Percentiles rank a stretch among this genome's conserved stretches.
Evolutionary conservation across 805 yeast genomes (phyloP).

Genomic region (Candida bentonensis): DNA sequence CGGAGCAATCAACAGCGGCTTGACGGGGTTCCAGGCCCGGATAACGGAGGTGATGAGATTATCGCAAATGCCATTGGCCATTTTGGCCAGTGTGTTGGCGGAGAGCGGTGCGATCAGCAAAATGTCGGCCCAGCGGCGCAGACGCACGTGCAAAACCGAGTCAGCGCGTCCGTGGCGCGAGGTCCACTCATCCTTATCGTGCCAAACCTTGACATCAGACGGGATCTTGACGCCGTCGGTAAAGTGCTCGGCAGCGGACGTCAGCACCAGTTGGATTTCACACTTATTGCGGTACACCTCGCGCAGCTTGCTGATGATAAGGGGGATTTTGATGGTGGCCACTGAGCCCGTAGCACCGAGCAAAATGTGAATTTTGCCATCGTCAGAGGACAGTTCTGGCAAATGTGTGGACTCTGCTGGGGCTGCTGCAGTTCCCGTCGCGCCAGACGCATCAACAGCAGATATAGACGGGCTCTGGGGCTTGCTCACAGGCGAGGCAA

Average conservation of each 20-base stretch:
- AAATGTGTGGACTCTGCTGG: neutral
- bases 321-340: constrained; percentile 86
- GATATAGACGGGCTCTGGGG: neutral
- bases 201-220: constrained; percentile 71
- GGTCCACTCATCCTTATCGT: constrained; percentile 87
- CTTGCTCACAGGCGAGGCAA: neutral
- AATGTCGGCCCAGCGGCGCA: constrained; percentile 94
- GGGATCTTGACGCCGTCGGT: constrained; percentile 19
- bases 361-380: constrained; percentile 73
- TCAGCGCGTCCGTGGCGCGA: constrained; percentile 67
- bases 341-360: constrained; percentile 94
- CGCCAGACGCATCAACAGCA: neutral
- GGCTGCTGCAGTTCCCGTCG: neutral
- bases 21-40: constrained; percentile 92
- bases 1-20: constrained; percentile 82
- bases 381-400: neutral
- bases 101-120: constrained; percentile 85
- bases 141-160: constrained; percentile 82
- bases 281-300: constrained; percentile 61
- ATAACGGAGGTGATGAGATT: constrained; percentile 78
- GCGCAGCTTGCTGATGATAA: constrained; percentile 74
- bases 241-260: constrained; percentile 28
- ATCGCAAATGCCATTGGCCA: constrained; percentile 83
- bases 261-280: constrained; percentile 73
- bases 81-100: constrained; percentile 83